Base-by-base conservation (phyloP, 352 stramenopile species). In the Globisporangium iwayamae region DNA sequence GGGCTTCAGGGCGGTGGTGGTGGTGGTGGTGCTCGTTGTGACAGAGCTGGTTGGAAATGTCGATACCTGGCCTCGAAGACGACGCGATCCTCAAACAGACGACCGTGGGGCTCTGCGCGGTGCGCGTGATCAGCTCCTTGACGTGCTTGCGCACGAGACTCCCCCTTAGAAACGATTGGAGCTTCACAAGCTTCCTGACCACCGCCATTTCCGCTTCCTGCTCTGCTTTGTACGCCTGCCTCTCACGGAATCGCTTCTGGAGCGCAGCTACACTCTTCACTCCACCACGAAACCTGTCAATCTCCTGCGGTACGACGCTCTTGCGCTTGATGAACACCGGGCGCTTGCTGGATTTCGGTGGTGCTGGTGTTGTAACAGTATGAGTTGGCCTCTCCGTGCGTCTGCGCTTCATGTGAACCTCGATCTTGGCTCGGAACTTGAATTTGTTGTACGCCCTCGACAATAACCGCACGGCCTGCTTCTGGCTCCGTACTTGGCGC, bases 161-260 rank as follows among this genome's bases (percentile, higher is more conserved):
- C 1, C 73, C 79, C 9, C 79, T 64, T 16, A 88, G 25, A n/a
- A 88, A 78, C 7, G 79, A 79, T 56, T 88, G 79, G 9, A 88
- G 38, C 51, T 81, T 79, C 36, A 86, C 65, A 16, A 74, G 50
- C 50, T 25, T 39, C 8, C 1, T 56, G 14, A 56, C 4, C 2
- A 2, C 28, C 28, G 50, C 18, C 4, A 7, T 6, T 4, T 56
- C 16, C 36, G 30, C 56, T 18, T 4, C 18, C 39, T 11, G 25
- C 7, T 1, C 28, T 51, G 28, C 22, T 28, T 28, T 25, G 38
- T 20, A n/a, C 13, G 50, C 32, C 22, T 56, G 58, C 32, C 38
- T 56, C 5, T 30, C 34, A 3, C 47, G 46, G 34, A 63, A 63
- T 6, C 46, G 32, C 58, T 57, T 50, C 20, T 63, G 58, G 9